Conservation (phyloP, 352 stramenopile species). For the Phytopythium aichiense region DNA sequence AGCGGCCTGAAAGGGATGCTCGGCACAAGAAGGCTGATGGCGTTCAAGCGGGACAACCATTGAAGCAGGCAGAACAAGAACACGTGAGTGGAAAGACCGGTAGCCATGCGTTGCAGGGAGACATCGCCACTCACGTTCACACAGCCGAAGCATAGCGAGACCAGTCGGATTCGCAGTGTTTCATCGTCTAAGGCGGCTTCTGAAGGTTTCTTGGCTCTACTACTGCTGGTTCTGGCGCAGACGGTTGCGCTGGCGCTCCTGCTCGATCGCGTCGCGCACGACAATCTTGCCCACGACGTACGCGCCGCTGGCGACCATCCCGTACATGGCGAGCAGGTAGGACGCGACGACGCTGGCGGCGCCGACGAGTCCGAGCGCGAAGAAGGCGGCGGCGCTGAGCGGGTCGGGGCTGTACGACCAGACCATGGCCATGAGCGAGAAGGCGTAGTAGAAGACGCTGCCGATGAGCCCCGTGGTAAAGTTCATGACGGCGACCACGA, state of each 20-base stretch:
- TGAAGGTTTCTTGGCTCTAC: slow-evolving; percentile 9
- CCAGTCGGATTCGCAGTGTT: no score
- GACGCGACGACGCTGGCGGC: slow-evolving; percentile 77
- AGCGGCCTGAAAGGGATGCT: no score
- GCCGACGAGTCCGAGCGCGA: slow-evolving; percentile 68
- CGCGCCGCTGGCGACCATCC: slow-evolving; percentile 74
- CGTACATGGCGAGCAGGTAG: slow-evolving; percentile 85
- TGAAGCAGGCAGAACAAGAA: no score
- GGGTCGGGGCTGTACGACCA: slow-evolving; percentile 82
- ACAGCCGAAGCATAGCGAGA: no score
- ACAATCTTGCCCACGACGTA: slow-evolving; percentile 79
- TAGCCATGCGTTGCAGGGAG: no score
- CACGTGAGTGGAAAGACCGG: no score
- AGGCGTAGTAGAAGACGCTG: slow-evolving; percentile 83
- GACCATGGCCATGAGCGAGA: slow-evolving; percentile 79
- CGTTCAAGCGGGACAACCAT: no score
- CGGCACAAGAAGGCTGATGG: no score
- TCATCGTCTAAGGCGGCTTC: no score
- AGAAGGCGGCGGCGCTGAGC: slow-evolving; percentile 66
- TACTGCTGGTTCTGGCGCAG: slow-evolving; percentile 35
- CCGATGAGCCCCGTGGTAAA: slow-evolving; percentile 85
- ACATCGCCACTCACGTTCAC: no score
- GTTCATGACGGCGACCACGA: slow-evolving; percentile 81
- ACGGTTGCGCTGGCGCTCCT: slow-evolving; percentile 61
- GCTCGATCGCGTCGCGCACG: slow-evolving; percentile 69